Base-by-base conservation (phyloP, 2,329 filamentous ascomycete species). In the Fonsecaea nubica region DNA sequence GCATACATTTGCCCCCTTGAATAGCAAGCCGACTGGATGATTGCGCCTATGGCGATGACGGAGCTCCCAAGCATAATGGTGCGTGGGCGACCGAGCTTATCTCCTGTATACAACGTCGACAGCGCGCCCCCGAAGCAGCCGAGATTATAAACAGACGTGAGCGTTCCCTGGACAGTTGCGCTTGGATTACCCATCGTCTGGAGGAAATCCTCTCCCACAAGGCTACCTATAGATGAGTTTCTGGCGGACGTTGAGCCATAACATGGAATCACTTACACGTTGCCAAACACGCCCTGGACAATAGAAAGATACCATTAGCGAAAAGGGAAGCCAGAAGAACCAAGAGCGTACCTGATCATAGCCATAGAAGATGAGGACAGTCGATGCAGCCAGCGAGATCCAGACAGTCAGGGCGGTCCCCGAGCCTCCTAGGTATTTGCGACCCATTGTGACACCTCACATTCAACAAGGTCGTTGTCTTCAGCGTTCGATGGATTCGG, bases 71-170 rank as follows among this genome's bases (percentile, higher is more conserved):
- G 68, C 30, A 82, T 77, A 61, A 83, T 80, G 1, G 78, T 76
- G 48, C 75, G 75, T 50, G 80, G 76, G 15, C 81, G 79, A 21
- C 82, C 82, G 5, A 83, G 81, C 30, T 77, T 76, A 64, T 87
- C 82, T 58, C 84, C 85, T 18, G 81, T 72, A 74, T 82, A 83
- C 66, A 85, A 83, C 50, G 82, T 84, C 10, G 79, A 75, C 38
- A 84, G 76, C 1, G 83, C 82, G 21, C 83, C 83, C 21, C 78
- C 77, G 71, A 85, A 84, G 67, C 81, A 83, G 1, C 83, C 84
- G 25, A 83, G 71, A 53, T 76, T 75, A 69, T 66, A 75, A 80
- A 78, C 76, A 33, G 79, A 77, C 12, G 79, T 77, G 4, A 69
- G 33, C 9, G 69, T 71, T 0, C 70, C 70, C 58, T 72, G 69